Conservation (phyloP, 192 early-diverging fungal genomes). For the Fimicolochytrium jonesii region DNA sequence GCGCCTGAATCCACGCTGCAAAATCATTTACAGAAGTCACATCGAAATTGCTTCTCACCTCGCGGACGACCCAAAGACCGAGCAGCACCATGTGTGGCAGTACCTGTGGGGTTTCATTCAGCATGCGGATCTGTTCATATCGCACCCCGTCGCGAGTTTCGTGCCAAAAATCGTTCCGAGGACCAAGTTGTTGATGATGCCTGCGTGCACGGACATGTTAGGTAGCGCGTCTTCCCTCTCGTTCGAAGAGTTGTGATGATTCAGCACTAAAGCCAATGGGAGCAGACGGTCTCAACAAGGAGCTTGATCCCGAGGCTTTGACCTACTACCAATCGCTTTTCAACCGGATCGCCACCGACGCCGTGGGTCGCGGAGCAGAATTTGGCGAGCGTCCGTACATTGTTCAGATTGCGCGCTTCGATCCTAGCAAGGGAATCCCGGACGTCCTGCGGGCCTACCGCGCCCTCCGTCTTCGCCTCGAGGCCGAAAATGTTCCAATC, state of each 20-base stretch:
- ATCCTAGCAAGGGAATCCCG: conserved; percentile 77
- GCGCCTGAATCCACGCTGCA: conserved; percentile 58
- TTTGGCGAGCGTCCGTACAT: conserved; percentile 65
- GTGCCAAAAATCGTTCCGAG: conserved; percentile 67
- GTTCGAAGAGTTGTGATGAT: no score
- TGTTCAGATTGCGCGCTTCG: conserved; percentile 77
- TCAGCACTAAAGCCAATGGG: no score
- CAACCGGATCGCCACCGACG: conserved; percentile 71
- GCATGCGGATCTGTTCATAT: conserved; percentile 72
- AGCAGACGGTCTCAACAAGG: conserved; percentile 85
- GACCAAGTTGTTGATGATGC: conserved; percentile 61
- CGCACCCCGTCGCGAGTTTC: conserved; percentile 69
- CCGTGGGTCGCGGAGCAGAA: conserved; percentile 47
- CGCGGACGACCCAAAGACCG: conserved; percentile 56
- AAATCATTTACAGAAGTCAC: conserved; percentile 78
- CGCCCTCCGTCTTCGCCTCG: conserved; percentile 55
- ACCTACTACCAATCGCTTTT: conserved; percentile 59
- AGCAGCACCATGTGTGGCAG: conserved; percentile 68
- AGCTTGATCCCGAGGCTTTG: conserved; percentile 45
- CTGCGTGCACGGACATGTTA: conserved; percentile 72
- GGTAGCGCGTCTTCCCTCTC: no score
- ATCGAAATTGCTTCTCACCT: conserved; percentile 79
- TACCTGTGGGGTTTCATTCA: conserved; percentile 72
- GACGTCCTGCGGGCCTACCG: conserved; percentile 69
- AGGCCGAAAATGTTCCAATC: conserved; percentile 23